Evolutionary conservation across 78 protist species (phyloP).

Genomic region (Polysphondylium violaceum): DNA sequence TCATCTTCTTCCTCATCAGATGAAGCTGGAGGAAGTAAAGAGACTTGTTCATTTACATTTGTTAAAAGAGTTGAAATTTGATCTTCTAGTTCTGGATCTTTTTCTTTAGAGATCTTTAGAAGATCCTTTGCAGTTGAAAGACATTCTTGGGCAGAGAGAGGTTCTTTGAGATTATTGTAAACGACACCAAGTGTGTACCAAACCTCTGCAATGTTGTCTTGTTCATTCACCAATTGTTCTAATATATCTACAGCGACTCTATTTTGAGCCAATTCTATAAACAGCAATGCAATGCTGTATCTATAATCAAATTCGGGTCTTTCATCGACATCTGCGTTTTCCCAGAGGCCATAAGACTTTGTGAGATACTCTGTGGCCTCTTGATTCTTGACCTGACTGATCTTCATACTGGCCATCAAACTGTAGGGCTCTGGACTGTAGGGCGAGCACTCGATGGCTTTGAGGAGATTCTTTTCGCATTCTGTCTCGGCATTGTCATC

Average conservation of each 20-base stretch:
- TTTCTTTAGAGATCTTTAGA: neutral
- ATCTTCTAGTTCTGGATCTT: slow-evolving; percentile 30
- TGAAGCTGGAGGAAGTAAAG: slow-evolving; percentile 19
- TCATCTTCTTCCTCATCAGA: neutral
- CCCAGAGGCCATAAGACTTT: slow-evolving; percentile 69
- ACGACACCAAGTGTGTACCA: slow-evolving; percentile 63
- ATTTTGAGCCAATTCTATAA: slow-evolving; percentile 62
- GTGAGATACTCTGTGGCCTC: slow-evolving; percentile 43
- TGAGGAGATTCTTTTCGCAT: slow-evolving; percentile 40
- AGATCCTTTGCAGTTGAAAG: slow-evolving; percentile 20
- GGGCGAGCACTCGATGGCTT: slow-evolving; percentile 54
- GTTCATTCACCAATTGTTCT: slow-evolving; percentile 63
- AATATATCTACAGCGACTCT: slow-evolving; percentile 59
- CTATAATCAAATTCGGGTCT: slow-evolving; percentile 73
- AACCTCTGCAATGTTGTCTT: slow-evolving; percentile 82
- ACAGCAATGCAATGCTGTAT: slow-evolving; percentile 39
- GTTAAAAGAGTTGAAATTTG: neutral
- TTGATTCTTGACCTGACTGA: slow-evolving; percentile 68
- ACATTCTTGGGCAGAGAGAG: slow-evolving; percentile 64
- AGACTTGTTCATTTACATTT: slow-evolving; percentile 6
- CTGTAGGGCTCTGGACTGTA: slow-evolving; percentile 68
- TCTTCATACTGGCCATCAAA: slow-evolving; percentile 76
- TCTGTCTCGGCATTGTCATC: slow-evolving; percentile 78
- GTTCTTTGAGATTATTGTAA: slow-evolving; percentile 28
- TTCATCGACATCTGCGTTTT: slow-evolving; percentile 27